Evolutionary conservation across 225 moss, liverwort and hornwort genomes (phyloP), one percentile per base, ranked within the genome.

Genomic region (Sphagnum contortum): DNA sequence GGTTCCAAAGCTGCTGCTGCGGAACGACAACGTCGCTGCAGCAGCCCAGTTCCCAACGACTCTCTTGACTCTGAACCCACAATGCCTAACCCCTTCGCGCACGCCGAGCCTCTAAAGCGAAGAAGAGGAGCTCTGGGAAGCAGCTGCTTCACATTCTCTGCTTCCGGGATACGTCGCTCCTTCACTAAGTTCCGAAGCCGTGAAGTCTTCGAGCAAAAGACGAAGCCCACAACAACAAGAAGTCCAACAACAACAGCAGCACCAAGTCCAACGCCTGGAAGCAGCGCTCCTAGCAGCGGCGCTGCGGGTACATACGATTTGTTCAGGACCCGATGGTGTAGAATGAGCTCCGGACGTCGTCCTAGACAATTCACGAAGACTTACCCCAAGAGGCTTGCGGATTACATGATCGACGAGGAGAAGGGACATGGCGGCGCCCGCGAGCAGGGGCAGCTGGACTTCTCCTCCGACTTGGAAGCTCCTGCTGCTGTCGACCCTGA

Each of bases 311-410:
- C 73, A 7, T 78, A 82, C 29, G 82, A 78, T 44, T 14, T 82
- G 61, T 78, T 82, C 63, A 78, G 60, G 65, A 82, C 78, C 3
- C 78, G 75, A 45, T 78, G 78, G 3, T 56, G 68, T 5, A 75
- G 65, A 48, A 68, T 78, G 62, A 78, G 78, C 0, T 77, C 63
- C 0, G 44, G 50, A 13, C 44, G 50, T 29, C 29, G 29, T n/a
- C 50, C 50, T 50, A 65, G 70, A 9, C 78, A 82, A 47, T 48
- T 78, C 68, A 29, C 78, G 45, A 71, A 72, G 49, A 29, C 29
- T 29, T 57, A 64, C 2, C 44, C 81, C 4, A 75, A 65, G 45
- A 75, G 68, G 14, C 60, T 44, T 2, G 14, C 47, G 12, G 64
- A 64, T 11, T 6, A 6, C 50, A 64, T 7, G 44, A 51, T 52